Evolutionary conservation across 768 basidiomycete species (phyloP), one percentile per base, ranked within the genome.

Genomic region (Mycena alexandri): DNA sequence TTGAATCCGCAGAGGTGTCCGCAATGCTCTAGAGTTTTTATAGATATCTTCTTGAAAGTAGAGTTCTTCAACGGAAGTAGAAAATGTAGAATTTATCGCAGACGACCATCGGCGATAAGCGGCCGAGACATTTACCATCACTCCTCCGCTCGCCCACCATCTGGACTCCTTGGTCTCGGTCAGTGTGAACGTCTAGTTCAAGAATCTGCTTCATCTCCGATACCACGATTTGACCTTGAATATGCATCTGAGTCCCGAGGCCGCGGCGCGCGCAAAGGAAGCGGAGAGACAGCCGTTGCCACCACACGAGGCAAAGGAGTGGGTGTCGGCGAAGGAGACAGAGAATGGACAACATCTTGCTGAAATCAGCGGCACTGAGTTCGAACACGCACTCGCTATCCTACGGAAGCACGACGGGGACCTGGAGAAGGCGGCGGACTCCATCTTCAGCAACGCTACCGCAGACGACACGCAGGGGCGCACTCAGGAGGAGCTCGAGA

Each of bases 371-470:
- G 47, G 57, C 22, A 21, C 61, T 12, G 43, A 47, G 41, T 55
- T 63, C 17, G 65, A 63, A 19, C 50, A 19, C 19, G 69, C 69
- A 0, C 29, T 65, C 0, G 25, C 22, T 7, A 50, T 66, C n/a
- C 60, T 71, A 2, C 57, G 66, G 33, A 65, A 61, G 43, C 62
- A 65, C 55, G 44, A 64, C 19, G 47, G 54, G 1, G 25, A 67
- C 34, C 41, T 71, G 52, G 34, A 64, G 3, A 71, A 68, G 65
- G 66, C 70, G 0, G 63, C 56, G 14, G 51, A 71, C 21, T 25
- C 41, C 16, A 14, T 71, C 3, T 29, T 71, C 1, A 60, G 14
- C 14, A 54, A 44, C 11, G 44, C 16, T 1, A 38, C 5, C 38
- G 14, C 38, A 3, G 10, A 2, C 38, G 38, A 2, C 38, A 5